Conservation (phyloP, 257 asterid species). For the Leonotis leonurus region DNA sequence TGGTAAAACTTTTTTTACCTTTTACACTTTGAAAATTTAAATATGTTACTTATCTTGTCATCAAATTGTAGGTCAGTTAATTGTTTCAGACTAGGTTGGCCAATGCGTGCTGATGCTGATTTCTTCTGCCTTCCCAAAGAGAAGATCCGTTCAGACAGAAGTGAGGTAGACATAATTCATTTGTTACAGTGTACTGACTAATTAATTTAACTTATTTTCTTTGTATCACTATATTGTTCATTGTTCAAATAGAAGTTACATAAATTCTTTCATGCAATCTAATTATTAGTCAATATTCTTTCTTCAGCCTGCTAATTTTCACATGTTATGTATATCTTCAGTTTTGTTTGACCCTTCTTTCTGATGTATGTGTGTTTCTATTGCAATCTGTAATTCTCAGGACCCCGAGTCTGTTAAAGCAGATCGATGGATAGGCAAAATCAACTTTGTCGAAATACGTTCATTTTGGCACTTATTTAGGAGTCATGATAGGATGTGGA, state of each 20-base stretch:
- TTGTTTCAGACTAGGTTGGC: constrained; percentile 95
- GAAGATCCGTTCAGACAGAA: constrained; percentile 31
- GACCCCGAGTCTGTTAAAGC: constrained; percentile 38
- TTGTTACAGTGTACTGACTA: background rate
- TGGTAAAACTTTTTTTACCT: constrained; percentile 41
- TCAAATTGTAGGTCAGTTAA: constrained; percentile 66
- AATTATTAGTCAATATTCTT: too few species aligned
- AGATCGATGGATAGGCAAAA: constrained; percentile 80
- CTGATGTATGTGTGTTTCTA: background rate
- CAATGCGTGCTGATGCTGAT: constrained; percentile 97
- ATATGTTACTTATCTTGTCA: constrained; percentile 20
- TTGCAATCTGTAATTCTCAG: constrained; percentile 37
- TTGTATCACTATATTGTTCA: background rate
- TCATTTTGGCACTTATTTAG: constrained; percentile 83
- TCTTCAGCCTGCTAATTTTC: too few species aligned
- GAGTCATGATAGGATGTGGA: constrained; percentile 96
- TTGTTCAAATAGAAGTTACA: too few species aligned
- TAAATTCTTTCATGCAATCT: too few species aligned
- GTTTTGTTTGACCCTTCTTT: constrained; percentile 7
- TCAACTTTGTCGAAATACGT: constrained; percentile 89
- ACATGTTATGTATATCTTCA: background rate
- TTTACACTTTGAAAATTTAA: background rate
- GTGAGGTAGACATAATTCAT: constrained; percentile 34
- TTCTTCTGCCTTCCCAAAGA: constrained; percentile 63
- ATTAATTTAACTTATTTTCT: constrained; percentile 7